phyloP scores from a whole-genome alignment of 2,329 filamentous ascomycete species.

The Penicillium janthinellum region DNA sequence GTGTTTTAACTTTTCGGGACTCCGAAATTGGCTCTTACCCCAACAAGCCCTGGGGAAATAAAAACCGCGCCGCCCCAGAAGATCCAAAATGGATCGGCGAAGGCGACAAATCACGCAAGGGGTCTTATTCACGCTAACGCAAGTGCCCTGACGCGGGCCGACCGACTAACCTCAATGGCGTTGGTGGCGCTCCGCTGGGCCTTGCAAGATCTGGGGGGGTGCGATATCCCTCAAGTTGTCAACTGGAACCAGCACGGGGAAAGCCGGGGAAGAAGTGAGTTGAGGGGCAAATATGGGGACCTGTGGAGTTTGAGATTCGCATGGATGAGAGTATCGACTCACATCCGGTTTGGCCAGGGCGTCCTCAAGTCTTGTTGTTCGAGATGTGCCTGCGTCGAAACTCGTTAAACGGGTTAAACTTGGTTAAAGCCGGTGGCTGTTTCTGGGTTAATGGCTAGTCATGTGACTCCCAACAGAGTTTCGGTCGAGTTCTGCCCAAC shows the following conservation, averaged over 20 bases:
- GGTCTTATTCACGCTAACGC: not conserved
- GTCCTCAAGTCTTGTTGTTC: no score
- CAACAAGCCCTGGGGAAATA: not conserved
- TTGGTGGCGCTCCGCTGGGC: conserved; percentile 14
- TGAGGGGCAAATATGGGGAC: not conserved
- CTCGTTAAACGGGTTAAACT: no score
- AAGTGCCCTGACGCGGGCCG: conserved; percentile 4
- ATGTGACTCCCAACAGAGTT: not conserved
- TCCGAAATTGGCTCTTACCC: not conserved
- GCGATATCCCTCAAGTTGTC: not conserved
- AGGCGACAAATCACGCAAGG: conserved; percentile 10
- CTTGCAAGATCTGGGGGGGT: not conserved
- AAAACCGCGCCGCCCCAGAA: not conserved
- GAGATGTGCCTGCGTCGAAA: no score
- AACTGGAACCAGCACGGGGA: not conserved
- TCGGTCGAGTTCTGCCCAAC: not conserved
- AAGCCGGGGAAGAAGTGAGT: not conserved
- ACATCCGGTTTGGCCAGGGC: no score
- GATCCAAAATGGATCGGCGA: conserved; percentile 2
- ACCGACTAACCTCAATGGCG: conserved; percentile 6
- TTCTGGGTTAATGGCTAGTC: not conserved
- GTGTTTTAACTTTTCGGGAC: not conserved
- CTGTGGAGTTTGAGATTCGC: no score
- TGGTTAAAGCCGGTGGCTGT: not conserved
- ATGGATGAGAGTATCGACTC: not conserved